Evolutionary conservation across 192 early-diverging fungal species (phyloP), one percentile per base, ranked within the genome.

Genomic region (Mortierella alpina): DNA sequence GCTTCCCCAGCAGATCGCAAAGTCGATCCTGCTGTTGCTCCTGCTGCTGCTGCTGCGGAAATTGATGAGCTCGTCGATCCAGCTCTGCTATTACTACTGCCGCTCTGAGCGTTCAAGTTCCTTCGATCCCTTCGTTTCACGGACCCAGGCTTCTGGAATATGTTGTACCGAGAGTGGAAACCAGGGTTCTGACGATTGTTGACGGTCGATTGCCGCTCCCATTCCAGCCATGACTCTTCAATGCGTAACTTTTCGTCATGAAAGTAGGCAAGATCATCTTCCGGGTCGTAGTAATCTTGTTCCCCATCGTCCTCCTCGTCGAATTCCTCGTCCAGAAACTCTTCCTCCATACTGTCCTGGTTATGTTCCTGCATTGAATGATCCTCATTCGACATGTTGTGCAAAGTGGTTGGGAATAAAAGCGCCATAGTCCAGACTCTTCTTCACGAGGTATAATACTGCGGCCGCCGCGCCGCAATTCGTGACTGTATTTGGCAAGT

Each of bases 221-320:
- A 80, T 51, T 80, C 77, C 14, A 80, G 47, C 77, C 77, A 80
- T 22, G 70, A 72, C 40, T 80, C 64, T 46, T 72, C 77, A 47
- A 80, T 80, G 13, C 57, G 69, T 6, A 63, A 54, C 48, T 68
- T 72, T 58, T 72, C 63, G 45, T 72, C 70, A 68, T 79, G 63
- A 55, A 54, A 65, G 51, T 66, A 50, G 4, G 59, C 75, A 11
- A 62, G 31, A 46, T 79, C 69, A 23, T 60, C 69, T 11, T 79
- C 63, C 2, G 75, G 69, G 59, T 79, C 75, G 41, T 79, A 79
- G 52, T 71, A 79, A n/a, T 80, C 77, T 11, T 69, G 41, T 8
- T 70, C 68, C 11, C 53, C 51, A 5, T 47, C 59, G 6, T 72
- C 66, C 7, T 64, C 77, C 9, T 68, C 60, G 0, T 68, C 66